Percentiles rank a stretch among this genome's conserved stretches.
Evolutionary conservation across 2,329 filamentous ascomycete species (phyloP).

Genomic region (Teratosphaeriaceae sp.): DNA sequence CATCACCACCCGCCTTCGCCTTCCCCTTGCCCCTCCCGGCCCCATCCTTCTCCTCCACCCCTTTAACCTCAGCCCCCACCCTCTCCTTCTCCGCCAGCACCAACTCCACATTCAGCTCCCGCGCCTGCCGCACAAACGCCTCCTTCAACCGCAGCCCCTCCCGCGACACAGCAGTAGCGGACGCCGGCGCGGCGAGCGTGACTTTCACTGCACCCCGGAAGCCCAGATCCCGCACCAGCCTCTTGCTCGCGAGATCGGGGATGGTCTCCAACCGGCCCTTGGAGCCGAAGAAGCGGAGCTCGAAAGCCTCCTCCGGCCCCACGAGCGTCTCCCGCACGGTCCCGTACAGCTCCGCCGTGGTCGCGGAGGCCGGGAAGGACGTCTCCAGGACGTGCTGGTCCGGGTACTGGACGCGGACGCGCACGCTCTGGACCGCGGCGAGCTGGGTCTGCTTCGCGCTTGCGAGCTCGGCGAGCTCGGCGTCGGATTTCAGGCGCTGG

Average conservation of each 20-base stretch:
- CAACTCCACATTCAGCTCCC: constrained; percentile 60
- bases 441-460: constrained; percentile 59
- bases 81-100: constrained; percentile 37
- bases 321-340: constrained; percentile 69
- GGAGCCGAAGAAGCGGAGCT: constrained; percentile 57
- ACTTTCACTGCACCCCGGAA: constrained; percentile 66
- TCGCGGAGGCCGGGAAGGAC: constrained; percentile 61
- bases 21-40: constrained; percentile 24
- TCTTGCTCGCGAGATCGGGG: constrained; percentile 31
- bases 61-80: constrained; percentile 19
- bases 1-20: constrained; percentile 26
- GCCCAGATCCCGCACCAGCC: constrained; percentile 65
- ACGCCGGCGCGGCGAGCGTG: constrained; percentile 67
- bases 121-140: constrained; percentile 54
- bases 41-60: constrained; percentile 17
- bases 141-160: constrained; percentile 52
- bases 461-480: constrained; percentile 66
- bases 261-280: constrained; percentile 33
- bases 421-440: constrained; percentile 59
- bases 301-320: constrained; percentile 56
- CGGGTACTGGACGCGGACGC: constrained; percentile 78
- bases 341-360: constrained; percentile 63
- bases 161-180: constrained; percentile 40
- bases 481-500: constrained; percentile 72
- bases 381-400: constrained; percentile 74